Percentiles rank a stretch among this genome's conserved stretches.
These are phyloP conservation scores for Simmondsia chinensis DNA, from an alignment of 148 eudicot species.

Conservation along the genomic window DNA sequence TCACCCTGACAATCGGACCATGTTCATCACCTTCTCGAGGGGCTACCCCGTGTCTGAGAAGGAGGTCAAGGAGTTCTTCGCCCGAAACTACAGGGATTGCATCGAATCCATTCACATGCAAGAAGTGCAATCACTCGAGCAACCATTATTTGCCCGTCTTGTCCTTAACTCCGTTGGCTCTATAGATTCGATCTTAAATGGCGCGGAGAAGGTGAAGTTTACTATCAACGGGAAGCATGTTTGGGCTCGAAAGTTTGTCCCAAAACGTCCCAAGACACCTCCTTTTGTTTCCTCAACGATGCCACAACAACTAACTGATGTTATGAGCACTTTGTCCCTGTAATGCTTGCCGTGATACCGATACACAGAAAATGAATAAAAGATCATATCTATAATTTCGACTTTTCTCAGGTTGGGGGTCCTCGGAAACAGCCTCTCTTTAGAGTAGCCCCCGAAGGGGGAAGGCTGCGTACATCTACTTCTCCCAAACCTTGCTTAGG, in stretches of 20 bases:
- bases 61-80: conserved; percentile 17
- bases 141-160: conserved; percentile 21
- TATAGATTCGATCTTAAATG: conserved; percentile 6
- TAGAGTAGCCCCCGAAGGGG: too few species aligned
- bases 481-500: too few species aligned
- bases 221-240: conserved; percentile 28
- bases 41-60: conserved; percentile 21
- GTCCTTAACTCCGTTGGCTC: conserved; percentile 11
- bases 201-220: conserved; percentile 14
- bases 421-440: too few species aligned
- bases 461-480: too few species aligned
- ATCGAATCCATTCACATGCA: conserved; percentile 18
- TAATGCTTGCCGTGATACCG: too few species aligned
- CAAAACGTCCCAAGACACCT: conserved; percentile 11
- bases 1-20: conserved; percentile 20
- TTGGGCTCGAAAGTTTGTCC: conserved; percentile 24
- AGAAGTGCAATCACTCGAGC: conserved; percentile 20
- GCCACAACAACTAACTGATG: too few species aligned
- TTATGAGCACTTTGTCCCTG: too few species aligned
- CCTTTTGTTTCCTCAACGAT: too few species aligned
- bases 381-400: too few species aligned
- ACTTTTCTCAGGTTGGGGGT: too few species aligned
- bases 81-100: conserved; percentile 14
- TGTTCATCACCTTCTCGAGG: conserved; percentile 30
- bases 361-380: too few species aligned